Evolutionary conservation across 2,329 filamentous ascomycete species (phyloP), one percentile per base, ranked within the genome.

Genomic region (Nakataea oryzae): DNA sequence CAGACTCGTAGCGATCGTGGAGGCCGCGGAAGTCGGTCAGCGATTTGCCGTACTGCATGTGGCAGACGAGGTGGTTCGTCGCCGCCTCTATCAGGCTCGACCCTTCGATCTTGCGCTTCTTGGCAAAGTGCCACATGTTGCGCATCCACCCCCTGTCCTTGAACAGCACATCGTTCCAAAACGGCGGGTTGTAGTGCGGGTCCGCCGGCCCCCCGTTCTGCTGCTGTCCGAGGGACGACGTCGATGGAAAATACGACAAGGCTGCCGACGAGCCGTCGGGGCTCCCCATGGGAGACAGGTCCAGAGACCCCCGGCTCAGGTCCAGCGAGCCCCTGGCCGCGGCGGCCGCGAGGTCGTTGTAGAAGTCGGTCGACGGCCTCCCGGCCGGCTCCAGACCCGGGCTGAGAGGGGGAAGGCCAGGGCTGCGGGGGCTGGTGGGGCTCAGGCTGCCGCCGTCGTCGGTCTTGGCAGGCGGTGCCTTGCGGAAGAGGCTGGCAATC

Each of bases 41-140:
- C 63, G 88, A 89, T 27, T 88, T 83, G 4, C 90, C 91, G 70
- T 93, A 96, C 69, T 96, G 91, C 17, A 96, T 73, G 69, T 96
- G 90, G 0, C 90, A 92, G 66, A 87, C 83, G 59, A 96, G 79
- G 66, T 93, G 88, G 59, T 86, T 82, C 61, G 86, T 86, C 0
- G 89, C 85, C 2, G 91, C 91, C 63, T 85, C 79, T 27, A 86
- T 76, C 0, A 95, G 74, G 54, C 32, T 61, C 50, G 54, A 54
- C 41, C 87, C 86, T 63, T 91, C 87, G 0, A 82, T 73, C 60
- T 79, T 87, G 71, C 96, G 91, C 72, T 96, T 96, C 67, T 85
- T 86, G 61, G 91, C 79, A 69, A 96, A 96, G 69, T 95, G 88
- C 62, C 88, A 75, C 29, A 91, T 77, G 30, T 82, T 82, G 60